A percentile compares a stretch with the other conserved stretches of the same genome.
These are phyloP conservation scores for Erodium moschatum DNA, from an alignment of 441 rosid genomes.

Conservation along the genomic window DNA sequence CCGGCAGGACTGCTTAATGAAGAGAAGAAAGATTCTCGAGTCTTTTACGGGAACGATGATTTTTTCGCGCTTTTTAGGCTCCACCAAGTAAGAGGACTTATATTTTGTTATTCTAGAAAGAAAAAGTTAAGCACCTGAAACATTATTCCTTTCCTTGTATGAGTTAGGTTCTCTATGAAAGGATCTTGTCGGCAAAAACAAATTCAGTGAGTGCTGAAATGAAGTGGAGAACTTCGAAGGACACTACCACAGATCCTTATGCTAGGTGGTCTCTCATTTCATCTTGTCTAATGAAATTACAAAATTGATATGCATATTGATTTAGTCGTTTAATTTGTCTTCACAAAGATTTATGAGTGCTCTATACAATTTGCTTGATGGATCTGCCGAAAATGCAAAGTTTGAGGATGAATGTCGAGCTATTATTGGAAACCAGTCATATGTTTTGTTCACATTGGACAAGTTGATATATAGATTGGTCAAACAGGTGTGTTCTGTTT, in stretches of 20 bases:
- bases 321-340: constrained; percentile 9
- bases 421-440: constrained; percentile 91
- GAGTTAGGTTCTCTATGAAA: constrained; percentile 69
- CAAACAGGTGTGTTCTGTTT: constrained; percentile 54
- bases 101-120: constrained; percentile 1
- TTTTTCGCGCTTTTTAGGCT: constrained; percentile 88
- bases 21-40: constrained; percentile 38
- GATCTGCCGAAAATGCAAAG: constrained; percentile 84
- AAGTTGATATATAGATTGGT: constrained; percentile 85
- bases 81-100: constrained; percentile 62
- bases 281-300: not conserved
- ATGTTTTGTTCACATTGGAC: constrained; percentile 86
- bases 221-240: constrained; percentile 80
- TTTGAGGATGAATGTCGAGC: constrained; percentile 98
- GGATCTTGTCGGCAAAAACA: constrained; percentile 78
- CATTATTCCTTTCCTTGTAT: constrained; percentile 7
- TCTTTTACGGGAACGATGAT: constrained; percentile 92
- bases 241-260: constrained; percentile 64
- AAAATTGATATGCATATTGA: not conserved
- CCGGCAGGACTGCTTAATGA: constrained; percentile 36
- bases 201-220: constrained; percentile 81
- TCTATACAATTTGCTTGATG: constrained; percentile 87
- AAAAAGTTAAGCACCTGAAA: not conserved
- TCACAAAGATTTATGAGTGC: constrained; percentile 73
- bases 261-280: constrained; percentile 48